Conservation (phyloP, 495 filamentous ascomycete species). For the Penicillium longicatenatum region DNA sequence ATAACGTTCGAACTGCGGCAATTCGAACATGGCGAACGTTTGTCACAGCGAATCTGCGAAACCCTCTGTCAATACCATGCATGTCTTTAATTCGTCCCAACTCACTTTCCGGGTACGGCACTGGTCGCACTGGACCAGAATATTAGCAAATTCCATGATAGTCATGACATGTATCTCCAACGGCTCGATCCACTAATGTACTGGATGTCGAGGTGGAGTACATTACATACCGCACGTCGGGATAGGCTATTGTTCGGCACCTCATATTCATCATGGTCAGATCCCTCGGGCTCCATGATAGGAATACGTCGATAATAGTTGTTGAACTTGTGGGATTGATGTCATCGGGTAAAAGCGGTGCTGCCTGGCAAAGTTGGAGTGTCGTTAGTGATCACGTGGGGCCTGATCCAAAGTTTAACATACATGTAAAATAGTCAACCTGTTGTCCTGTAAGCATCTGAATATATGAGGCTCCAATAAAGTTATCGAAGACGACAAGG, state of each 20-base stretch:
- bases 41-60: constrained; percentile 48
- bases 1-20: constrained; percentile 45
- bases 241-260: constrained; percentile 15
- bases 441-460: background rate
- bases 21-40: constrained; percentile 48
- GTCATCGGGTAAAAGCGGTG: constrained; percentile 2
- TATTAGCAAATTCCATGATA: constrained; percentile 11
- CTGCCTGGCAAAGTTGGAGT: constrained; percentile 1
- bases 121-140: constrained; percentile 46
- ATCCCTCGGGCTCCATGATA: constrained; percentile 39
- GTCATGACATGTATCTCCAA: background rate
- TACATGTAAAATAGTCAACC: background rate
- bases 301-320: background rate
- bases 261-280: constrained; percentile 35
- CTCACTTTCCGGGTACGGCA: constrained; percentile 54
- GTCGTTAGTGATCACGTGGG: background rate
- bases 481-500: background rate
- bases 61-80: background rate
- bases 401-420: background rate
- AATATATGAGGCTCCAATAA: background rate
- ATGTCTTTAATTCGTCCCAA: background rate
- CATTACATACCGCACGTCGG: constrained; percentile 37
- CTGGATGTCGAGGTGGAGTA: constrained; percentile 6
- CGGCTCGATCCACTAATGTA: background rate
- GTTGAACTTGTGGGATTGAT: background rate